Conservation (phyloP, 202 grass and related monocot genomes). For the Brachypodium distachyon region DNA sequence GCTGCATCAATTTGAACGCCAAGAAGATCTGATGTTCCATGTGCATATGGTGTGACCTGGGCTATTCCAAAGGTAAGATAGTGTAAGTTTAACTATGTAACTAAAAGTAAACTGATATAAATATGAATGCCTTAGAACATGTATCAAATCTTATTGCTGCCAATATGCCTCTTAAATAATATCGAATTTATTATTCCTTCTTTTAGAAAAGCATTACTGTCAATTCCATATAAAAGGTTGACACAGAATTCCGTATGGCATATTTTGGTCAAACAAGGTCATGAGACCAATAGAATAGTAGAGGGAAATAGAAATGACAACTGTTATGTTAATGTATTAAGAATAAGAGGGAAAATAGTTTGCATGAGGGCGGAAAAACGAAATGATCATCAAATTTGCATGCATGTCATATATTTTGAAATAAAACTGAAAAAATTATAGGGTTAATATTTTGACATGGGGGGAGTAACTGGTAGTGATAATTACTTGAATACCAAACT, state of each 20-base stretch:
- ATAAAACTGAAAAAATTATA: neutral
- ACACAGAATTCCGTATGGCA: neutral
- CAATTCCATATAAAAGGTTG: neutral
- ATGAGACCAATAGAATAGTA: neutral
- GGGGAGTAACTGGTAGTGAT: neutral
- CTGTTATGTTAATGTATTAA: neutral
- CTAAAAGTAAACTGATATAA: neutral
- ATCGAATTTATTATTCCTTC: too few species aligned
- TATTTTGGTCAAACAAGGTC: neutral
- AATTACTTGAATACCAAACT: neutral
- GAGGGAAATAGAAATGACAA: neutral
- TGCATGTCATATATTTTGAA: neutral
- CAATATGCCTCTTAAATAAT: neutral
- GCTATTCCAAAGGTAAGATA: conserved; percentile 39
- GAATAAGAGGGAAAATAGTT: neutral
- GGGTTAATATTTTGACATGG: neutral
- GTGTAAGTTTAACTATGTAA: conserved; percentile 25
- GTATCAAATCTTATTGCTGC: neutral
- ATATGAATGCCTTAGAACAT: conserved; percentile 5
- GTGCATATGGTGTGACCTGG: conserved; percentile 97
- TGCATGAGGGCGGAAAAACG: too few species aligned
- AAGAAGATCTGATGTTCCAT: conserved; percentile 94
- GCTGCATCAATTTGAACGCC: conserved; percentile 99
- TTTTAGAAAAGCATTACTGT: too few species aligned
- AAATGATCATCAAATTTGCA: too few species aligned